These are phyloP conservation scores for Geotrichum australiense DNA, from an alignment of 1,139 yeast species.

Conservation along the genomic window DNA sequence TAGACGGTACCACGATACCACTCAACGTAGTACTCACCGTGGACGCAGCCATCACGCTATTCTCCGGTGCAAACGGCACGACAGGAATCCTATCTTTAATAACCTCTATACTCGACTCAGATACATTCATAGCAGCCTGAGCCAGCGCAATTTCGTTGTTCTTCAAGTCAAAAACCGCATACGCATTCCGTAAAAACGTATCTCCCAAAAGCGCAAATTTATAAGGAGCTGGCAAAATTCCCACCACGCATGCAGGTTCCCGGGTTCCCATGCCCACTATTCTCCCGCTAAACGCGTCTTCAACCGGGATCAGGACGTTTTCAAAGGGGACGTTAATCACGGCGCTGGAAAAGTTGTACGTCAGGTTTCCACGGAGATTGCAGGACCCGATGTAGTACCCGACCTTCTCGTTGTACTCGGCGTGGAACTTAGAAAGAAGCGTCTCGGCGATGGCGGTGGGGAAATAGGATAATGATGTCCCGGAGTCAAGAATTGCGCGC, in stretches of 20 bases:
- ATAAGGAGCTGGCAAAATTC: conserved; percentile 15
- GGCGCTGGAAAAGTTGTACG: conserved; percentile 39
- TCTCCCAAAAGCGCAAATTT: conserved; percentile 51
- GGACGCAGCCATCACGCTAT: too few relatives aligned
- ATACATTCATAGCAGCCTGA: conserved; percentile 25
- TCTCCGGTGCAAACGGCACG: too few relatives aligned
- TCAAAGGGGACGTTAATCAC: conserved; percentile 34
- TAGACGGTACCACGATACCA: too few relatives aligned
- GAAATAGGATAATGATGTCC: conserved; percentile 14
- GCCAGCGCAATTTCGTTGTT: conserved; percentile 14
- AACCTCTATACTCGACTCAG: conserved; percentile 19
- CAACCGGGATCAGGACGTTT: conserved; percentile 12
- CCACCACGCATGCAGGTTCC: conserved; percentile 18
- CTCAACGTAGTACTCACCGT: too few relatives aligned
- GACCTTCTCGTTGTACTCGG: conserved; percentile 4
- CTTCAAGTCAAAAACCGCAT: conserved; percentile 46
- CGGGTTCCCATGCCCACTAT: neutral
- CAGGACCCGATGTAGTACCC: conserved; percentile 8
- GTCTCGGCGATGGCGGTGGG: conserved; percentile 9
- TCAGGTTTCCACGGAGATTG: conserved; percentile 20
- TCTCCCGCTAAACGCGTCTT: neutral
- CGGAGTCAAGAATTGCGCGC: conserved; percentile 14
- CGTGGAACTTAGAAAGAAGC: conserved; percentile 4
- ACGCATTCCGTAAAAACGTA: conserved; percentile 63
- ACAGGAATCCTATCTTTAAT: too few relatives aligned